A percentile compares a stretch with the other conserved stretches of the same genome.
Evolutionary conservation across 768 basidiomycete genomes (phyloP).

Genomic region (Pleurotus ostreatus): DNA sequence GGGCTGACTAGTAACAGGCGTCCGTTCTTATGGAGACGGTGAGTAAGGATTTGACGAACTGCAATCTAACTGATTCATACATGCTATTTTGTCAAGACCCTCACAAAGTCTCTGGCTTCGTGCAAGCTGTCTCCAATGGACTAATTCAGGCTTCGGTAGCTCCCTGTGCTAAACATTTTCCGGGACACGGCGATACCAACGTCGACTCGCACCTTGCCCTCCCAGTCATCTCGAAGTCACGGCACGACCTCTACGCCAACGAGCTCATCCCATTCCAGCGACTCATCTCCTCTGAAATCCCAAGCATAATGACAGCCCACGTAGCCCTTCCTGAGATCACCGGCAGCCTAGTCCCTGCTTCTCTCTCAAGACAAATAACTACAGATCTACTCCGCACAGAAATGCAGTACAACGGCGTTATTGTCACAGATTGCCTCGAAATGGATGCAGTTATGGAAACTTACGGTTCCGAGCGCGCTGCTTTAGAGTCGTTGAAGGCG

Average conservation of each 20-base stretch:
- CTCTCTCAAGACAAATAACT: conserved; percentile 51
- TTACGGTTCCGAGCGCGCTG: conserved; percentile 48
- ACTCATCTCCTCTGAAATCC: conserved; percentile 35
- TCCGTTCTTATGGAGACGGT: conserved; percentile 72
- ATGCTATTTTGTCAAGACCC: conserved; percentile 41
- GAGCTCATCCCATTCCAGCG: conserved; percentile 60
- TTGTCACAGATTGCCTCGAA: conserved; percentile 74
- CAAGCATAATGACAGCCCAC: conserved; percentile 71
- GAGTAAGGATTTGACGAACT: conserved; percentile 9
- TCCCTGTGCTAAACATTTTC: conserved; percentile 67
- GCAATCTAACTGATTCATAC: not conserved
- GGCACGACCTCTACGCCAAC: conserved; percentile 32
- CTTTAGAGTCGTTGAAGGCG: conserved; percentile 52
- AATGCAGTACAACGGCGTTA: conserved; percentile 51
- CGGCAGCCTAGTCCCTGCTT: conserved; percentile 52
- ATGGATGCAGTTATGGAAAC: conserved; percentile 66
- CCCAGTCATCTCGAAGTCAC: conserved; percentile 53
- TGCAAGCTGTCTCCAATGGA: conserved; percentile 42
- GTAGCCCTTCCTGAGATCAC: conserved; percentile 63
- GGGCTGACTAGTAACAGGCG: conserved; percentile 34
- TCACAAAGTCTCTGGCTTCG: conserved; percentile 43
- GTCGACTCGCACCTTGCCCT: conserved; percentile 68
- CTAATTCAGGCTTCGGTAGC: conserved; percentile 48
- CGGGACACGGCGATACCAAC: conserved; percentile 71
- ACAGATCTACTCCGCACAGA: conserved; percentile 47